Conservation (phyloP, 2,329 filamentous ascomycete species). For the Beauveria varroae region DNA sequence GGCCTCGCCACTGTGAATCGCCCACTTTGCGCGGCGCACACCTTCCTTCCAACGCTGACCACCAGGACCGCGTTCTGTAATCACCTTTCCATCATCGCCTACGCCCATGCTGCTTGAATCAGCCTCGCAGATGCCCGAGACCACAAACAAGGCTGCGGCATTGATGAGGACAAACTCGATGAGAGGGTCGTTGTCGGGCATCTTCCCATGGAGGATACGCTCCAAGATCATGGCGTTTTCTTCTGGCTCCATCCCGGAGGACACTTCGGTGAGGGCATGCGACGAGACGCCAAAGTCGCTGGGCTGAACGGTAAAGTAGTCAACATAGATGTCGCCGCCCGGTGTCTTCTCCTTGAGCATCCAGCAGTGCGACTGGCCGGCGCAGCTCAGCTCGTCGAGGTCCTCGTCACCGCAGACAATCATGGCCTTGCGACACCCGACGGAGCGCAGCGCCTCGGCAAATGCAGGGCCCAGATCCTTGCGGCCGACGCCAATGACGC, state of each 20-base stretch:
- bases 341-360: constrained; percentile 49
- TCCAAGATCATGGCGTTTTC: constrained; percentile 84
- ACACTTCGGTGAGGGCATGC: constrained; percentile 71
- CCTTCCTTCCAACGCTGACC: constrained; percentile 94
- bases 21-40: constrained; percentile 78
- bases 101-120: constrained; percentile 72
- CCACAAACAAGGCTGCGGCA: constrained; percentile 78
- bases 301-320: constrained; percentile 71
- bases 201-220: constrained; percentile 65
- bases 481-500: constrained; percentile 87
- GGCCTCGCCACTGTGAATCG: constrained; percentile 79
- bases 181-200: constrained; percentile 72
- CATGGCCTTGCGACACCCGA: constrained; percentile 74
- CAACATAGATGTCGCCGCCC: constrained; percentile 44
- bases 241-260: constrained; percentile 73
- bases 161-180: constrained; percentile 93
- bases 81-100: constrained; percentile 72
- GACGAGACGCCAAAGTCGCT: constrained; percentile 77
- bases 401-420: constrained; percentile 92
- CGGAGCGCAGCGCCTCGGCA: constrained; percentile 70
- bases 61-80: constrained; percentile 75
- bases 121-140: constrained; percentile 78
- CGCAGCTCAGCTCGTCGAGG: constrained; percentile 90
- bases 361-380: constrained; percentile 86
- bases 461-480: constrained; percentile 83